phyloP scores from a whole-genome alignment of 1,139 yeast genomes.

The Sugiyamaella paludigena region DNA sequence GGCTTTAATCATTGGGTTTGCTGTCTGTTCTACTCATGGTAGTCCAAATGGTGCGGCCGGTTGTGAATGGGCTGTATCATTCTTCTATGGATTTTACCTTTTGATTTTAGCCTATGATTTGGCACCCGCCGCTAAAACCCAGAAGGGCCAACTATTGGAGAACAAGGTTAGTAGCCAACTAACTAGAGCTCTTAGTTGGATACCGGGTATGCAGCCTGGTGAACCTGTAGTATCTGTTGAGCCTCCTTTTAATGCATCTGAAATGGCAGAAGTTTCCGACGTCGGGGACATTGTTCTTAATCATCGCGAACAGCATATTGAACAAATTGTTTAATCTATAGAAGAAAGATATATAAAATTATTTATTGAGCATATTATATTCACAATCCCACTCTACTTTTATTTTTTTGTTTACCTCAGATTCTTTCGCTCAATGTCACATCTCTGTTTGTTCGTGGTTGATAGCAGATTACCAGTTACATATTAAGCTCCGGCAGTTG shows the following conservation, averaged over 20 bases:
- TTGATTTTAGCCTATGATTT: slow-evolving; percentile 68
- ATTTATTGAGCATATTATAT: too few species aligned
- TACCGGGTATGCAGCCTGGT: slow-evolving; percentile 20
- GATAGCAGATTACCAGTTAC: too few species aligned
- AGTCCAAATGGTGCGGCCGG: slow-evolving; percentile 51
- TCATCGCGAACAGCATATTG: slow-evolving; percentile 14
- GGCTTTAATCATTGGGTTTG: slow-evolving; percentile 69
- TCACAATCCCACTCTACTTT: neutral
- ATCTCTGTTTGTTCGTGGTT: too few species aligned
- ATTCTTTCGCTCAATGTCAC: too few species aligned
- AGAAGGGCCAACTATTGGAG: slow-evolving; percentile 26
- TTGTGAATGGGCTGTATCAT: slow-evolving; percentile 83
- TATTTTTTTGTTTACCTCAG: too few species aligned
- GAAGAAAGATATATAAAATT: too few species aligned
- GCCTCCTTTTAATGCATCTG: slow-evolving; percentile 22
- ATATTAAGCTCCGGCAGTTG: too few species aligned
- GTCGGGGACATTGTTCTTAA: slow-evolving; percentile 21
- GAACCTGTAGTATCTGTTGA: slow-evolving; percentile 11
- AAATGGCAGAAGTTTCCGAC: slow-evolving; percentile 17
- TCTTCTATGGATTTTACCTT: slow-evolving; percentile 74
- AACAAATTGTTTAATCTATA: neutral
- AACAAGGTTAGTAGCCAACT: slow-evolving; percentile 15
- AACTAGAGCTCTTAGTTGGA: slow-evolving; percentile 22
- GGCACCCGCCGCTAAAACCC: slow-evolving; percentile 44
- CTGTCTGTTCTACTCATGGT: slow-evolving; percentile 44